Base-by-base conservation (phyloP, 1,284 basidiomycete genomes). In the Irpex lacteus region DNA sequence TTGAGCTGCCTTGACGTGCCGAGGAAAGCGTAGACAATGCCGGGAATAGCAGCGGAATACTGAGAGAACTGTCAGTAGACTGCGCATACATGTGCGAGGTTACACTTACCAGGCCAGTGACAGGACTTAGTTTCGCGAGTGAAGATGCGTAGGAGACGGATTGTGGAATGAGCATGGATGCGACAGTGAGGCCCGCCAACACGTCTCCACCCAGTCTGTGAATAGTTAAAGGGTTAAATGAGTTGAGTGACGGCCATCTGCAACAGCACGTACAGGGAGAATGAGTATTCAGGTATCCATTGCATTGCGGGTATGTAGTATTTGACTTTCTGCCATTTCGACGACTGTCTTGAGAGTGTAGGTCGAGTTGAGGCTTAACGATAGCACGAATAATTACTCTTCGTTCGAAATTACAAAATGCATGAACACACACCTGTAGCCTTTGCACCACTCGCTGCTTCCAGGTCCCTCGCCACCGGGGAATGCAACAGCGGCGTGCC, bases 131-230 rank as follows among this genome's bases (percentile, higher is more conserved):
- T 66, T 89, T 86, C 7, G 95, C 95, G 5, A 98, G 80, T 2
- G 92, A 90, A 1, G 90, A 89, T 2, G 95, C 95, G 73, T 98
- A 98, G 70, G 92, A 94, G 76, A 98, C 92, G 1, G 92, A 94
- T 75, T 95, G 94, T 3, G 96, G 96, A 68, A 98, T 93, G 57
- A 98, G 82, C 78, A 98, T 89, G 65, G 91, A 94, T 6, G 95
- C 92, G 5, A 97, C 88, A 0, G 95, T 96, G 15, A 96, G 72
- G 3, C 95, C 96, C 11, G 94, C 93, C 0, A 94, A 81, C 6
- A 94, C 70, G 75, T 98, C 95, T 9, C 94, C 94, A 6, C 85
- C 84, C 36, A 96, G 81, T 56, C 92, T 94, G 70, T 34, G 59
- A 21, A n/a, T 18, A 21, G 49, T 19, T 36, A 32, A 38, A 40